Percentiles rank a stretch among this genome's conserved stretches.
These are phyloP conservation scores for Cornus kousa DNA, from an alignment of 148 eudicot genomes.

Conservation along the genomic window DNA sequence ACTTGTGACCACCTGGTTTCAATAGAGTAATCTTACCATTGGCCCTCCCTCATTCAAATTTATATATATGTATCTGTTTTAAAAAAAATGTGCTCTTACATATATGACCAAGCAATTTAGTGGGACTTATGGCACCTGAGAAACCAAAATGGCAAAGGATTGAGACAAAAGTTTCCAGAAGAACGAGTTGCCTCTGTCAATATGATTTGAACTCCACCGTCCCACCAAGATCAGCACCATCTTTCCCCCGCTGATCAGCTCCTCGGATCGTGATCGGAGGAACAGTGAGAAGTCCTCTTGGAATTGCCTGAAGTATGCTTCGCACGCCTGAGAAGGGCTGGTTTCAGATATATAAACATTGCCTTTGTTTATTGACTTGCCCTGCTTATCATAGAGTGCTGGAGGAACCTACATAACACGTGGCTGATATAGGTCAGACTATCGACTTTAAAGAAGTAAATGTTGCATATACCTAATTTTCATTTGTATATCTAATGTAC, in stretches of 20 bases:
- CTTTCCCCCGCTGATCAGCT: conserved; percentile 52
- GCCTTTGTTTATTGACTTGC: conserved; percentile 61
- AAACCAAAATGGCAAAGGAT: conserved; percentile 49
- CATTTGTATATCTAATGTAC: too few species aligned
- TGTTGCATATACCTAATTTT: too few species aligned
- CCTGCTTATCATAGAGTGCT: conserved; percentile 55
- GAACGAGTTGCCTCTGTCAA: conserved; percentile 72
- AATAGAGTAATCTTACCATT: too few species aligned
- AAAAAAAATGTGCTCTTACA: too few species aligned
- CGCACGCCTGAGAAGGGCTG: conserved; percentile 44
- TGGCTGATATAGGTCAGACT: too few species aligned
- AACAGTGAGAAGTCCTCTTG: conserved; percentile 64
- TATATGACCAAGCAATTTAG: not conserved
- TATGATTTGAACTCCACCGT: conserved; percentile 44
- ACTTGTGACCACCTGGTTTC: too few species aligned
- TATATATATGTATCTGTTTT: too few species aligned
- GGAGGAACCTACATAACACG: conserved; percentile 51
- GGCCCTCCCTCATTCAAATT: too few species aligned
- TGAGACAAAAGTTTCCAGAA: conserved; percentile 76
- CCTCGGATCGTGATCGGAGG: conserved; percentile 59
- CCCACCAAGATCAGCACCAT: conserved; percentile 80
- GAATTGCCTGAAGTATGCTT: conserved; percentile 66
- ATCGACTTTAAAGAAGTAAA: too few species aligned
- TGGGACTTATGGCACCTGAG: conserved; percentile 37
- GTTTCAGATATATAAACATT: conserved; percentile 67